Evolutionary conservation across 1,139 yeast species (phyloP).

Genomic region (Sugiyamaella grinbergsii): DNA sequence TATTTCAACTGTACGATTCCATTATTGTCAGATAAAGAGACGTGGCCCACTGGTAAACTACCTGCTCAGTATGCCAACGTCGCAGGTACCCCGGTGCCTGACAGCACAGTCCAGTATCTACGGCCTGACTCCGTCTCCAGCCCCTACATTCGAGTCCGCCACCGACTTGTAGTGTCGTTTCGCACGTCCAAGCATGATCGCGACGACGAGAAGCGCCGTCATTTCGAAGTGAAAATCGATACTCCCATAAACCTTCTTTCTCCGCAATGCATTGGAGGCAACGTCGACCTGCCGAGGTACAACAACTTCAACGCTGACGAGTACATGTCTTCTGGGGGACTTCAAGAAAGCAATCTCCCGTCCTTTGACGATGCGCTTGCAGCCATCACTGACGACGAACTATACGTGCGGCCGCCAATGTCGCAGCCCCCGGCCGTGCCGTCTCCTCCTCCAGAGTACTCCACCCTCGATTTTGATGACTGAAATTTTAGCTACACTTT

Average conservation of each 20-base stretch:
- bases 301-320: conserved; percentile 6
- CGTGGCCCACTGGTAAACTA: conserved; percentile 23
- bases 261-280: conserved; percentile 67
- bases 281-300: conserved; percentile 72
- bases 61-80: conserved; percentile 30
- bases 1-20: conserved; percentile 30
- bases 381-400: conserved; percentile 26
- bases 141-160: conserved; percentile 69
- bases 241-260: conserved; percentile 78
- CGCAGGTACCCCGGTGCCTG: conserved; percentile 22
- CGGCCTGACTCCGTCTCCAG: conserved; percentile 71
- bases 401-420: conserved; percentile 8
- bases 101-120: conserved; percentile 33
- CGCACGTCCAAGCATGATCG: conserved; percentile 69
- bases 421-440: conserved; percentile 10
- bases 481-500: background rate
- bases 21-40: conserved; percentile 29
- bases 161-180: conserved; percentile 75
- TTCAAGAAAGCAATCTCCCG: conserved; percentile 29
- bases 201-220: conserved; percentile 62
- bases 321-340: background rate
- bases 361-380: conserved; percentile 39
- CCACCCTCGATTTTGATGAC: conserved; percentile 13
- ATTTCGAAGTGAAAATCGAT: conserved; percentile 86
- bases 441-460: conserved; percentile 32